Evolutionary conservation across 192 early-diverging fungal genomes (phyloP).

Genomic region (Rhizoclosmatium globosum): DNA sequence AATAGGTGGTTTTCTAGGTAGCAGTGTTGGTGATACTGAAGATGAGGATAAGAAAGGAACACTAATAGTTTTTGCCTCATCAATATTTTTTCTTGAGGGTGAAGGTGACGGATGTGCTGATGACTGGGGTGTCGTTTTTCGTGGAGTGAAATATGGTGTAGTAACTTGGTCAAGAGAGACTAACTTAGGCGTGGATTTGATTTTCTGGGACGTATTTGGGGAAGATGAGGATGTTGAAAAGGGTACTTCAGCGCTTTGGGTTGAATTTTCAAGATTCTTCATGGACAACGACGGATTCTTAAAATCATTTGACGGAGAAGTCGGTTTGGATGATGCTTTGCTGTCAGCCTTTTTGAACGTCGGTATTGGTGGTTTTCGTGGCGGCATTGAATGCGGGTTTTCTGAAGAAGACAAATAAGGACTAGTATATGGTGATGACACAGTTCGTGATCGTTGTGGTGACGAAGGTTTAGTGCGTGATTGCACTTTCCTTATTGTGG

Average conservation of each 20-base stretch:
- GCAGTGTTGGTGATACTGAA: background rate
- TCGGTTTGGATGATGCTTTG: background rate
- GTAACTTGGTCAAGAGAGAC: no score
- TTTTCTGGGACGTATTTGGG: no score
- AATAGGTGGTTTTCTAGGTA: background rate
- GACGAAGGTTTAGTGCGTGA: background rate
- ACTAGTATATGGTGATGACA: background rate
- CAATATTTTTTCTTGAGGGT: no score
- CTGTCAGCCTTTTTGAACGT: background rate
- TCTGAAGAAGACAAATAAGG: conserved; percentile 6
- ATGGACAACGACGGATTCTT: background rate
- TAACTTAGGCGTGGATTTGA: no score
- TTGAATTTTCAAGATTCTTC: no score
- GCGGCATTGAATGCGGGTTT: background rate
- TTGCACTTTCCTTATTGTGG: background rate
- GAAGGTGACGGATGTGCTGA: no score
- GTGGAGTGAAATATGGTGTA: no score
- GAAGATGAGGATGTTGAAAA: no score
- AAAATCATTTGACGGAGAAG: background rate
- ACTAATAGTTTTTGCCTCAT: no score
- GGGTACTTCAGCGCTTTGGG: no score
- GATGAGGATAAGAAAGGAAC: background rate
- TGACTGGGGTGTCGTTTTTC: no score
- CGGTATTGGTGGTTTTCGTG: conserved; percentile 4
- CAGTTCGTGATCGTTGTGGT: background rate